A percentile compares a stretch with the other conserved stretches of the same genome.
Evolutionary conservation across 352 stramenopile species (phyloP).

Genomic region (Elongisporangium senticosum): DNA sequence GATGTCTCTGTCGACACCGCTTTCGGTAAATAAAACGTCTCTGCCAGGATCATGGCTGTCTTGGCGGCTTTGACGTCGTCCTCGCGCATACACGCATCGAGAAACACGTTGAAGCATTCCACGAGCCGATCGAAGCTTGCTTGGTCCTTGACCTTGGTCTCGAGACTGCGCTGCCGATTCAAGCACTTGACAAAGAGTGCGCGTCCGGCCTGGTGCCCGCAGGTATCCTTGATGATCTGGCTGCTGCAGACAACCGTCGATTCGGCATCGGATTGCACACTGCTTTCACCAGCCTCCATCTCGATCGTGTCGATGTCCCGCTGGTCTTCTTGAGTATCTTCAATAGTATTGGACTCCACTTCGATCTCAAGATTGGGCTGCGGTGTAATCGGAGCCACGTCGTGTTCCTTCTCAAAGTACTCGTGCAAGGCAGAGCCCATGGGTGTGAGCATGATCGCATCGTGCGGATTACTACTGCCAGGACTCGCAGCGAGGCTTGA

Average conservation of each 20-base stretch:
- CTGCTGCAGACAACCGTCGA: neutral
- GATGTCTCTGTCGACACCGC: neutral
- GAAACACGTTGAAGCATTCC: constrained; percentile 62
- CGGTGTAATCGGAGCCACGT: neutral
- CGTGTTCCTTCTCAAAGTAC: constrained; percentile 38
- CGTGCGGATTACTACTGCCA: constrained; percentile 25
- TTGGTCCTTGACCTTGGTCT: constrained; percentile 63
- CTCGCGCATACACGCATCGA: constrained; percentile 67
- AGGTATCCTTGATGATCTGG: constrained; percentile 12
- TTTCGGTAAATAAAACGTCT: constrained; percentile 67
- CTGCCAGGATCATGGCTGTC: constrained; percentile 83
- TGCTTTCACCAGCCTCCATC: neutral
- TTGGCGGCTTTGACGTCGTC: constrained; percentile 83
- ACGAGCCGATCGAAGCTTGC: constrained; percentile 57
- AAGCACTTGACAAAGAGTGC: constrained; percentile 77
- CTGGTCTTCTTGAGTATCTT: constrained; percentile 7
- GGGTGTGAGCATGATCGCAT: constrained; percentile 43
- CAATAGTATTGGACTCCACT: neutral
- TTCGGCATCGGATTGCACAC: neutral
- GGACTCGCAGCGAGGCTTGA: neutral
- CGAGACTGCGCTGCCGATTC: constrained; percentile 74
- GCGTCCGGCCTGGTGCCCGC: constrained; percentile 29
- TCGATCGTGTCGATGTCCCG: constrained; percentile 1
- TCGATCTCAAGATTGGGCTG: constrained; percentile 1
- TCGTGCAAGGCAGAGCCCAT: constrained; percentile 48